Evolutionary conservation across 78 protist species (phyloP).

Genomic region (Dictyostelium purpureum): DNA sequence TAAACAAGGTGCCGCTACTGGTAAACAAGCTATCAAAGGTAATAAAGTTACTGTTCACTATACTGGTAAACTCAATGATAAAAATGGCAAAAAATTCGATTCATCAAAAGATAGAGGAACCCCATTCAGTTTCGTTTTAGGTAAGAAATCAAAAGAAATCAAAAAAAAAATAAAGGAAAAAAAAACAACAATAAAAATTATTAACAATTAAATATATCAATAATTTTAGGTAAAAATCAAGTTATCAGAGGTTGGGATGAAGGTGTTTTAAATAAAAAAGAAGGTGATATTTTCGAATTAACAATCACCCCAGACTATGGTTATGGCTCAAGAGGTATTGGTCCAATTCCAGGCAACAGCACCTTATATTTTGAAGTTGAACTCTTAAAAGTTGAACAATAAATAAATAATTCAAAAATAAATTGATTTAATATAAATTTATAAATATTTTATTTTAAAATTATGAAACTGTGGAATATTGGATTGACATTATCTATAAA

Average conservation of each 20-base stretch:
- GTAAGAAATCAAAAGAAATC: too few species aligned
- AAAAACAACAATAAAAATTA: too few species aligned
- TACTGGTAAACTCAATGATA: background rate
- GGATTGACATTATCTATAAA: too few species aligned
- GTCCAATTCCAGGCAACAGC: conserved; percentile 50
- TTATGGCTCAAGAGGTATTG: conserved; percentile 38
- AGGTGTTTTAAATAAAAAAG: conserved; percentile 32
- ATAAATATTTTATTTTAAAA: too few species aligned
- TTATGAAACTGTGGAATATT: too few species aligned
- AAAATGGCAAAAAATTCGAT: background rate
- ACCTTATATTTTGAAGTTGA: conserved; percentile 38
- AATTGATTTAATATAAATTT: too few species aligned
- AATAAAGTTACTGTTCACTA: conserved; percentile 9
- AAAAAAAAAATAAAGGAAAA: too few species aligned
- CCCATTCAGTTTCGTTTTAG: conserved; percentile 72
- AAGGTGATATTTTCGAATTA: conserved; percentile 84
- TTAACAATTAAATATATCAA: too few species aligned
- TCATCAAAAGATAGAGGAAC: background rate
- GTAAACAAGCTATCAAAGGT: background rate
- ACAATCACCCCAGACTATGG: conserved; percentile 71
- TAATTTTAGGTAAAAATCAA: conserved; percentile 75
- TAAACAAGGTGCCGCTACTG: background rate
- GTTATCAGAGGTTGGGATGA: conserved; percentile 87
- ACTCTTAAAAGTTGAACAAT: background rate
- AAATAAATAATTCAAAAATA: too few species aligned